phyloP scores from a whole-genome alignment of 176 grass and related monocot species.

The Avena atlantica region DNA sequence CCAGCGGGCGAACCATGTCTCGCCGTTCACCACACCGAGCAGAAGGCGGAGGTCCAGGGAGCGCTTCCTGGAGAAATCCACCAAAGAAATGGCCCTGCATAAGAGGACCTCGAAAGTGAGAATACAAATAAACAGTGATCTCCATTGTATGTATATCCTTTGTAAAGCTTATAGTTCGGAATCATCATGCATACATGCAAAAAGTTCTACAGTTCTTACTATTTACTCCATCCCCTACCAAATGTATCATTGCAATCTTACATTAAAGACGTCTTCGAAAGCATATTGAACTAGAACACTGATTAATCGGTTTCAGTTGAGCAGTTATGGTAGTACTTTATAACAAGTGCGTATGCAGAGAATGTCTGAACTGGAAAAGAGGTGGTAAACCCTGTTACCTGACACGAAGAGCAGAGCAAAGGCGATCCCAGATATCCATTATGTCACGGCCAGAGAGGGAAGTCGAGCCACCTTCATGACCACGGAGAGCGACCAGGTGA shows the following conservation, averaged over 20 bases:
- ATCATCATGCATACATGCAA: not conserved
- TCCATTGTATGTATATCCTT: slow-evolving; percentile 27
- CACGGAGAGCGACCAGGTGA: slow-evolving; percentile 70
- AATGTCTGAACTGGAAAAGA: slow-evolving; percentile 26
- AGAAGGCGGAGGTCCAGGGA: slow-evolving; percentile 85
- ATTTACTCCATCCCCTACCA: not conserved
- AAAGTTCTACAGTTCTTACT: not conserved
- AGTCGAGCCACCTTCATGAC: slow-evolving; percentile 55
- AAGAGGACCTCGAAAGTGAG: slow-evolving; percentile 37
- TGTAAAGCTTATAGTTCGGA: not conserved
- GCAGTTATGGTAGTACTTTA: not conserved
- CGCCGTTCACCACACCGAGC: slow-evolving; percentile 60
- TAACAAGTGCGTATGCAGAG: slow-evolving; percentile 7
- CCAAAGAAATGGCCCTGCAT: slow-evolving; percentile 72
- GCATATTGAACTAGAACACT: not conserved
- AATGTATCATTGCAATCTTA: not conserved
- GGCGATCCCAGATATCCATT: slow-evolving; percentile 94
- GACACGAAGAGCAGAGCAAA: slow-evolving; percentile 77
- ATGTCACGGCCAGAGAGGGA: slow-evolving; percentile 63
- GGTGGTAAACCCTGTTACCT: slow-evolving; percentile 45
- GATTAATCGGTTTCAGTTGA: not conserved
- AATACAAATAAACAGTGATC: slow-evolving; percentile 4
- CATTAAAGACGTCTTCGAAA: not conserved
- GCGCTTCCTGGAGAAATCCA: slow-evolving; percentile 68
- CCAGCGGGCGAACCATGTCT: slow-evolving; percentile 91